Evolutionary conservation across 2,329 filamentous ascomycete species (phyloP).

Genomic region (Penicillium griseofulvum): DNA sequence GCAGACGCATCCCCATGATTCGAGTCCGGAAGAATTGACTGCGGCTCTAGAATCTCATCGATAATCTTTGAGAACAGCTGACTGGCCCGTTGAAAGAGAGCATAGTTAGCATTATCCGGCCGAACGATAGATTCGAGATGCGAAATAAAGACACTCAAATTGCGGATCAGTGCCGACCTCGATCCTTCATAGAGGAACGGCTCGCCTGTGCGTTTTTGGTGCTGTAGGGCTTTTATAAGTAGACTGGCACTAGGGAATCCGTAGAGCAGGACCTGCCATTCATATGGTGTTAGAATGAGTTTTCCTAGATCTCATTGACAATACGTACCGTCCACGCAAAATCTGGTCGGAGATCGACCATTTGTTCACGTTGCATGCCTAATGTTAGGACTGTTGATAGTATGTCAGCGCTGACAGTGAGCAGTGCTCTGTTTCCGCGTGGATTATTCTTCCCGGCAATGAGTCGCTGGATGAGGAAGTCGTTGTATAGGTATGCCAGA

Average conservation of each 20-base stretch:
- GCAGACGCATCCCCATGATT: not conserved
- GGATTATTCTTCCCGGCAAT: constrained; percentile 26
- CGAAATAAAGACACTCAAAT: constrained; percentile 40
- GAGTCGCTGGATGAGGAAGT: constrained; percentile 27
- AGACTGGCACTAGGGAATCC: constrained; percentile 28
- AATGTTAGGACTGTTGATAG: constrained; percentile 24
- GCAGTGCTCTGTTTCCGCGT: constrained; percentile 13
- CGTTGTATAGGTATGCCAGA: constrained; percentile 28
- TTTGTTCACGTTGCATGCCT: constrained; percentile 21
- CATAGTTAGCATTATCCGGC: constrained; percentile 31
- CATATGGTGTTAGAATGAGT: not conserved
- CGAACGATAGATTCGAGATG: constrained; percentile 38
- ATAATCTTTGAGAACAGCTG: constrained; percentile 25
- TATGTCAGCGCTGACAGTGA: constrained; percentile 25
- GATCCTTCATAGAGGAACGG: constrained; percentile 34
- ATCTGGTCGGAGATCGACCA: constrained; percentile 24
- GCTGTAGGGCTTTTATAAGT: constrained; percentile 26
- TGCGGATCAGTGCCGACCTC: constrained; percentile 38
- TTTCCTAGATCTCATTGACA: not conserved
- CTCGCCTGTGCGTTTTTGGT: constrained; percentile 23
- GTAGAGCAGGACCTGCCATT: constrained; percentile 22
- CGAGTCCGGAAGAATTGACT: not conserved
- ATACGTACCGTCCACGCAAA: constrained; percentile 22
- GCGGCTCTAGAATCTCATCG: constrained; percentile 27
- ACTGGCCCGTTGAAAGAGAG: constrained; percentile 21